Evolutionary conservation across 768 basidiomycete genomes (phyloP).

Genomic region (Kondoa malvinella): DNA sequence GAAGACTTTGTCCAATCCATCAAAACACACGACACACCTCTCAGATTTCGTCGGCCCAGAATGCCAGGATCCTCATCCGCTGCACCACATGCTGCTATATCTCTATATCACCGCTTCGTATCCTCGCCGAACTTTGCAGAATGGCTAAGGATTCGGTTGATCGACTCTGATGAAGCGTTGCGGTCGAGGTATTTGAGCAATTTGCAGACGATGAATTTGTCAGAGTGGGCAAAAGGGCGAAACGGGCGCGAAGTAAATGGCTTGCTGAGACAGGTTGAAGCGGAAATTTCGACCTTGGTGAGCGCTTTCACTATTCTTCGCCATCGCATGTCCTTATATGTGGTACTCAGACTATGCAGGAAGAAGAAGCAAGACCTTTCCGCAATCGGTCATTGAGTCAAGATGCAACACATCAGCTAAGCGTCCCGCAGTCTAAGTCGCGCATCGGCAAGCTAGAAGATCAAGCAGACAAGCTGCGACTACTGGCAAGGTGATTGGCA

Average conservation of each 20-base stretch:
- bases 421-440: not conserved
- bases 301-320: not conserved
- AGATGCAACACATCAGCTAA: not conserved
- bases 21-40: slow-evolving; percentile 14
- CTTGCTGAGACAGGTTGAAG: not conserved
- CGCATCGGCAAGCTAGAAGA: not conserved
- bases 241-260: not conserved
- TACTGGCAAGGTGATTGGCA: not conserved
- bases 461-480: not conserved
- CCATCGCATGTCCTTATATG: not conserved
- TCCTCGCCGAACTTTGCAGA: slow-evolving; percentile 10
- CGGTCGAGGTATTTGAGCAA: not conserved
- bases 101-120: slow-evolving; percentile 15
- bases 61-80: slow-evolving; percentile 9
- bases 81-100: slow-evolving; percentile 1
- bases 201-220: not conserved
- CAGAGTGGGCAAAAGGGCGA: not conserved
- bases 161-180: not conserved
- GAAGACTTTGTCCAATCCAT: not conserved
- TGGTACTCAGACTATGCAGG: not conserved
- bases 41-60: slow-evolving; percentile 8
- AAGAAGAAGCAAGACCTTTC: not conserved
- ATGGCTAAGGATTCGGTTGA: slow-evolving; percentile 8
- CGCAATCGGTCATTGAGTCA: not conserved
- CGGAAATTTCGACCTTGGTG: not conserved